Evolutionary conservation across 2,329 filamentous ascomycete genomes (phyloP), one percentile per base, ranked within the genome.

Genomic region (Paracorniculantispora psalliotae): DNA sequence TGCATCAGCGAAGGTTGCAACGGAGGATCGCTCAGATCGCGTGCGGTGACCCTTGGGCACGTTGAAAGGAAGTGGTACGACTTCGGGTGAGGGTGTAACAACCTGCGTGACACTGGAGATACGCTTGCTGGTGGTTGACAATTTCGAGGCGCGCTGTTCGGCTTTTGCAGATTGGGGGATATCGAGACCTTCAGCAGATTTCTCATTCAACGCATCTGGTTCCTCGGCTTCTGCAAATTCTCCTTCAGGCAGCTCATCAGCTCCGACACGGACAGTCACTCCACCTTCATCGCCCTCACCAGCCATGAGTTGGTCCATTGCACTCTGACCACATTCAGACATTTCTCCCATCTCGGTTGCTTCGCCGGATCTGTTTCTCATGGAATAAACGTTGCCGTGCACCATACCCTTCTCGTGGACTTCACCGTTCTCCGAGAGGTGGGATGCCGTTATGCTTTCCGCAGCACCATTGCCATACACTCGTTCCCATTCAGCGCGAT

Each of bases 401-500:
- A 63, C 63, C 3, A 72, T 63, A 26, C 63, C 72, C 64, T 81
- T 81, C 61, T 82, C 79, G 63, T 73, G 80, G 2, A 74, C 74
- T 60, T 79, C 79, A 23, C 76, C 80, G 30, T 81, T 71, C 12
- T 79, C 82, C 0, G 81, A 88, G 33, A 81, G 79, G 23, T 73
- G 73, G 1, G 77, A 78, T 3, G 63, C 67, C 17, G 69, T 67
- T 8, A 68, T 63, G 56, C 71, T 75, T 51, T 63, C 62, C 6
- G 61, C 62, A 25, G 77, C 72, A 59, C 82, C 83, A 62, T 88
- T 79, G 0, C 89, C 90, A 64, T 96, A 94, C 2, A 82, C 77
- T 6, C 82, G 82, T 69, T 97, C 92, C 92, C 92, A 97, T 61
- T 85, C 76, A 7, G 76, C 76, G 47, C 83, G 80, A 61, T 91